phyloP scores from a whole-genome alignment of 1,139 yeast genomes.

The Saccharomycopsis phalli region DNA sequence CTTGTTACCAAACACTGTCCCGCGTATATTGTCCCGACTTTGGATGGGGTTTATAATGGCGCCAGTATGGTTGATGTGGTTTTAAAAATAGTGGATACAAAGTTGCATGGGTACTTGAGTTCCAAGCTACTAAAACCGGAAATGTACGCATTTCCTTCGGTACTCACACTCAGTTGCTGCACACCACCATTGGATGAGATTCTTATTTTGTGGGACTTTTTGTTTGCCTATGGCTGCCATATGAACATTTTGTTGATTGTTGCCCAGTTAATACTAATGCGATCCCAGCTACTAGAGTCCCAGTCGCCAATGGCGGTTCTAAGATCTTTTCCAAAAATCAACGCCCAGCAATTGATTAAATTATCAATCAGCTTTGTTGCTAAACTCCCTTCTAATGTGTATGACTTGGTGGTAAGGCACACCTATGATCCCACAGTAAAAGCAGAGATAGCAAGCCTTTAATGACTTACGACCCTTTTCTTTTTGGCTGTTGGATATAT shows the following conservation, averaged over 20 bases:
- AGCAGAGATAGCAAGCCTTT: not conserved
- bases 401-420: constrained; percentile 64
- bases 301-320: constrained; percentile 62
- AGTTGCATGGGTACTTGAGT: constrained; percentile 49
- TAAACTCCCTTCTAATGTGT: constrained; percentile 59
- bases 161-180: constrained; percentile 79
- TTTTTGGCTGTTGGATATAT: too few relatives aligned
- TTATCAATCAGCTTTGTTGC: constrained; percentile 76
- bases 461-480: too few relatives aligned
- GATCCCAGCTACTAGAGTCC: constrained; percentile 50
- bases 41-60: constrained; percentile 81
- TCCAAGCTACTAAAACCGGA: constrained; percentile 65
- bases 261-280: constrained; percentile 68
- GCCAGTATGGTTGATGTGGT: constrained; percentile 60
- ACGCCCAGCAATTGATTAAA: constrained; percentile 69
- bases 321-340: constrained; percentile 63
- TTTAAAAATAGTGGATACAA: constrained; percentile 64
- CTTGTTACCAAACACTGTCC: constrained; percentile 61
- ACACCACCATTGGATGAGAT: constrained; percentile 80
- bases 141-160: constrained; percentile 83
- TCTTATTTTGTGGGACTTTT: constrained; percentile 77
- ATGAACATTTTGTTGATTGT: constrained; percentile 78
- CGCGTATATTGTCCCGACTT: constrained; percentile 64
- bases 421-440: constrained; percentile 40
- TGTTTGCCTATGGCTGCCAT: constrained; percentile 87